Percentiles rank a stretch among this genome's conserved stretches.
These are phyloP conservation scores for Trametes cingulata DNA, from an alignment of 768 basidiomycete genomes.

Conservation along the genomic window DNA sequence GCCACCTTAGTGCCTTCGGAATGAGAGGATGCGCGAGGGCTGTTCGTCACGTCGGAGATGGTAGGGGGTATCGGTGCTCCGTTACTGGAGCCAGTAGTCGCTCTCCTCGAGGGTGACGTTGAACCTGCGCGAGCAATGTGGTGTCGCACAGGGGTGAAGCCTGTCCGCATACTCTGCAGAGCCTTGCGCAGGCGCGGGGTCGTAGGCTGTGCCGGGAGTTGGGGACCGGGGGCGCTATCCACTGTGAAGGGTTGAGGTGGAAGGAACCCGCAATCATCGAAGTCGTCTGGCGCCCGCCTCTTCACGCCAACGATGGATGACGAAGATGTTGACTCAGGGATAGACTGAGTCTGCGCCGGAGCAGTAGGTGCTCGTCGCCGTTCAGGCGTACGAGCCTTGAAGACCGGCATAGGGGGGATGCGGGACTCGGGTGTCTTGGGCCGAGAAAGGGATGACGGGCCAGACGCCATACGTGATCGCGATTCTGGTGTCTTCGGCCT, in stretches of 20 bases:
- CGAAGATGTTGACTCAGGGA: conserved; percentile 29
- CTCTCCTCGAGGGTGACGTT: conserved; percentile 51
- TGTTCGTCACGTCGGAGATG: conserved; percentile 68
- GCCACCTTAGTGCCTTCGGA: conserved; percentile 30
- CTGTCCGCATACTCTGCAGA: conserved; percentile 56
- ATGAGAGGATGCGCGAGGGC: conserved; percentile 38
- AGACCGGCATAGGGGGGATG: conserved; percentile 33
- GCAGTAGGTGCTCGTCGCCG: conserved; percentile 15
- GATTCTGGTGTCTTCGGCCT: conserved; percentile 36
- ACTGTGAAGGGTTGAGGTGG: conserved; percentile 67
- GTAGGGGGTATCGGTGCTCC: conserved; percentile 31
- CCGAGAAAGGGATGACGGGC: conserved; percentile 18
- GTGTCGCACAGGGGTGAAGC: conserved; percentile 73
- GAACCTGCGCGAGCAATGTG: conserved; percentile 42
- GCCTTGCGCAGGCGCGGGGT: conserved; percentile 68
- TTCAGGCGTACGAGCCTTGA: conserved; percentile 57
- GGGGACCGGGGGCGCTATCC: conserved; percentile 42
- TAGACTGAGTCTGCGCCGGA: neutral
- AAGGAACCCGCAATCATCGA: conserved; percentile 54
- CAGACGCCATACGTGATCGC: conserved; percentile 21
- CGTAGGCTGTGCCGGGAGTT: conserved; percentile 39
- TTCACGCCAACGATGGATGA: conserved; percentile 58
- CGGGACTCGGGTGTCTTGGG: conserved; percentile 31
- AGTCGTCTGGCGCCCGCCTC: conserved; percentile 76
- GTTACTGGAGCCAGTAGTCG: conserved; percentile 39